Percentiles rank a stretch among this genome's conserved stretches.
Conservation (phyloP, 352 stramenopile species). For the Pythium brachiatum region DNA sequence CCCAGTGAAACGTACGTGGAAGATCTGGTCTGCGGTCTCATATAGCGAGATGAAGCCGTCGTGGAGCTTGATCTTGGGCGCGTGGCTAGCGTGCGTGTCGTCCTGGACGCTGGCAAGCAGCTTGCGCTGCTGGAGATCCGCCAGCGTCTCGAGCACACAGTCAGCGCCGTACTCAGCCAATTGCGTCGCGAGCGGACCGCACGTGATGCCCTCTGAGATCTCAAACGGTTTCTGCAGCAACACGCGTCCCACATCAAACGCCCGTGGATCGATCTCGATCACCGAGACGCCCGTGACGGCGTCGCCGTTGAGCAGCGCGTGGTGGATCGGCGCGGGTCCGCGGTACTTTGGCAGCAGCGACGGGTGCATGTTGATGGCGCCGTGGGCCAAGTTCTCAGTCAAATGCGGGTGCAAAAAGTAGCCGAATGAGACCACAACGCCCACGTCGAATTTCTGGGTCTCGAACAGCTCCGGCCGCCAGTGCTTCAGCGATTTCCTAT, state of each 20-base stretch:
- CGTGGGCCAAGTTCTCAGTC: constrained; percentile 55
- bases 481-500: constrained; percentile 74
- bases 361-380: constrained; percentile 89
- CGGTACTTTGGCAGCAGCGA: constrained; percentile 86
- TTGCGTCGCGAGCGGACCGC: constrained; percentile 24
- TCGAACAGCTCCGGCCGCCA: constrained; percentile 52
- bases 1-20: constrained; percentile 39
- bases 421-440: constrained; percentile 88
- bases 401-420: constrained; percentile 79
- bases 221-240: constrained; percentile 47
- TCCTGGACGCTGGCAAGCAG: constrained; percentile 47
- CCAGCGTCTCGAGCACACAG: constrained; percentile 66
- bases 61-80: constrained; percentile 62
- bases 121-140: constrained; percentile 49
- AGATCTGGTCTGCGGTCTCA: constrained; percentile 52
- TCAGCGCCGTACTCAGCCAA: constrained; percentile 57
- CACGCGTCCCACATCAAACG: constrained; percentile 82
- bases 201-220: constrained; percentile 56
- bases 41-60: constrained; percentile 57
- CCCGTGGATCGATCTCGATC: constrained; percentile 83
- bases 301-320: constrained; percentile 81
- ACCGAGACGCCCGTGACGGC: constrained; percentile 72
- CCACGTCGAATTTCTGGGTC: constrained; percentile 59
- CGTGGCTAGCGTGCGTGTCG: constrained; percentile 49
- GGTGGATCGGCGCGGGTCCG: constrained; percentile 82